Conservation (phyloP, 2,329 filamentous ascomycete species). For the Pseudovirgaria hyperparasitica region DNA sequence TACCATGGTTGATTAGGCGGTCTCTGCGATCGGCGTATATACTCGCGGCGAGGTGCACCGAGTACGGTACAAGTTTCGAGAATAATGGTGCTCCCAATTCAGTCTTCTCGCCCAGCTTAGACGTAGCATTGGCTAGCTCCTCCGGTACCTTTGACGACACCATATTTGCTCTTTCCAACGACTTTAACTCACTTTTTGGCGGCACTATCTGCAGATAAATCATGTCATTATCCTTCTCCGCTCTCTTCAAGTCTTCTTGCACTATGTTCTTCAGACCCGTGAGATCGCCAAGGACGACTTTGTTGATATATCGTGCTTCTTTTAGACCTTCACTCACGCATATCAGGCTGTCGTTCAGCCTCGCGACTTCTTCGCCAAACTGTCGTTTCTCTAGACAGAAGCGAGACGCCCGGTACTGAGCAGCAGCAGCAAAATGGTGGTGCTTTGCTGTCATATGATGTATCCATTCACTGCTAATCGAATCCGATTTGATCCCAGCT, state of each 20-base stretch:
- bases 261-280: slow-evolving; percentile 72
- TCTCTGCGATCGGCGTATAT: slow-evolving; percentile 91
- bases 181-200: slow-evolving; percentile 74
- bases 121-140: slow-evolving; percentile 68
- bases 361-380: slow-evolving; percentile 89
- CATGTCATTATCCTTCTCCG: slow-evolving; percentile 91
- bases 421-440: slow-evolving; percentile 90
- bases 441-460: slow-evolving; percentile 96
- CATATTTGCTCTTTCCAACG: slow-evolving; percentile 81
- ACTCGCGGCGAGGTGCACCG: slow-evolving; percentile 85
- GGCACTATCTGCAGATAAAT: slow-evolving; percentile 84
- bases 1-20: slow-evolving; percentile 75
- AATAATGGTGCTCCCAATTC: slow-evolving; percentile 81
- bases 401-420: slow-evolving; percentile 81
- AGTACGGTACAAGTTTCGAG: slow-evolving; percentile 84
- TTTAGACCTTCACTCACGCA: slow-evolving; percentile 81
- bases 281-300: slow-evolving; percentile 68
- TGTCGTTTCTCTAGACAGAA: slow-evolving; percentile 87
- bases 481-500: slow-evolving; percentile 75
- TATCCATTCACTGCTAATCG: slow-evolving; percentile 89
- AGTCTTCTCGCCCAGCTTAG: slow-evolving; percentile 65
- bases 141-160: slow-evolving; percentile 65
- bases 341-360: slow-evolving; percentile 65
- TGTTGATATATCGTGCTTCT: slow-evolving; percentile 71
- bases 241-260: slow-evolving; percentile 76